Evolutionary conservation across 192 early-diverging fungal species (phyloP).

Genomic region (Backusella morwellensis): DNA sequence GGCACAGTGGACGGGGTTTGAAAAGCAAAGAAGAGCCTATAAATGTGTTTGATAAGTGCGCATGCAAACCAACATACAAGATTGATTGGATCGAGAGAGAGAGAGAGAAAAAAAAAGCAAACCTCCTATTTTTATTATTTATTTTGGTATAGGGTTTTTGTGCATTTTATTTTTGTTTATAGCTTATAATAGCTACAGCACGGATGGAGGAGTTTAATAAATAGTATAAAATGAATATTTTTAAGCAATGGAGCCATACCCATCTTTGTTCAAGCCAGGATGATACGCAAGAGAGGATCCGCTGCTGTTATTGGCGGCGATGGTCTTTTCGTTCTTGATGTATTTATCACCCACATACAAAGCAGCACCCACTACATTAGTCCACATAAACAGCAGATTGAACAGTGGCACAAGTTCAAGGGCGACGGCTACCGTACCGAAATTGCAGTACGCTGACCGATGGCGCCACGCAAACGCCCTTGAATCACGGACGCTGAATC

Average conservation of each 20-base stretch:
- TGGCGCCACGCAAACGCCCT: constrained; percentile 43
- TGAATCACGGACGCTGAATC: constrained; percentile 42
- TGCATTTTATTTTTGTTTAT: neutral
- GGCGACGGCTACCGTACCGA: constrained; percentile 54
- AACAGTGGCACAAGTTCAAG: constrained; percentile 62
- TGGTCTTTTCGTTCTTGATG: constrained; percentile 36
- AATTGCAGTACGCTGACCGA: constrained; percentile 25
- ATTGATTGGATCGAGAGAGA: neutral
- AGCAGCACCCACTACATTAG: constrained; percentile 64
- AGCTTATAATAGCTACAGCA: neutral
- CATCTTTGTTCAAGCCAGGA: neutral
- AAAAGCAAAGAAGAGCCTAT: constrained; percentile 2
- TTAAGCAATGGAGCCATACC: neutral
- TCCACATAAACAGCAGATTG: constrained; percentile 66
- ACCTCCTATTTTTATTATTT: neutral
- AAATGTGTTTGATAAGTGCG: neutral
- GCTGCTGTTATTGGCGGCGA: neutral
- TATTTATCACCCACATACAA: constrained; percentile 65
- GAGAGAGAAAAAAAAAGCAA: too few relatives aligned
- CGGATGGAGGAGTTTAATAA: neutral
- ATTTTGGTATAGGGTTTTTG: neutral
- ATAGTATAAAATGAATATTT: neutral
- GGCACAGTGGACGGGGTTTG: neutral
- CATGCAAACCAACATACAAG: neutral
- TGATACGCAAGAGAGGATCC: neutral